Evolutionary conservation across 192 early-diverging fungal genomes (phyloP).

Genomic region (Umbelopsis vinacea): DNA sequence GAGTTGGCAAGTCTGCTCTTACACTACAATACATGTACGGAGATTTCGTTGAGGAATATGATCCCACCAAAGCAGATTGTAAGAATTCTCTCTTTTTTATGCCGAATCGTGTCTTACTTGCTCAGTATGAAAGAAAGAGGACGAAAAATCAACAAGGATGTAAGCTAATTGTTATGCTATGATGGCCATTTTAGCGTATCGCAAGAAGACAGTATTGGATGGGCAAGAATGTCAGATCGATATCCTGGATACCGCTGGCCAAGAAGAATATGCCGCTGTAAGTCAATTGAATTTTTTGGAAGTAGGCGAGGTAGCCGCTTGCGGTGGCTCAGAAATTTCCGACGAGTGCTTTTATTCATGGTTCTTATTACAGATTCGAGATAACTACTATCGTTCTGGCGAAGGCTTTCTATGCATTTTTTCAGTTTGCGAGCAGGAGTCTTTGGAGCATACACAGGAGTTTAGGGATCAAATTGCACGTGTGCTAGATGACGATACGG

Average conservation of each 20-base stretch:
- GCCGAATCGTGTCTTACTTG: neutral
- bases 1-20: conserved; percentile 86
- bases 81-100: conserved; percentile 18
- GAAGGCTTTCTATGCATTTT: conserved; percentile 87
- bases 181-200: conserved; percentile 52
- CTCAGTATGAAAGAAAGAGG: neutral
- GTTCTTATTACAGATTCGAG: conserved; percentile 60
- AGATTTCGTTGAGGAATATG: conserved; percentile 91
- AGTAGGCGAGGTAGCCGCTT: neutral
- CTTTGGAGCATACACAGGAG: conserved; percentile 77
- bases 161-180: neutral
- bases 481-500: conserved; percentile 78
- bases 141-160: neutral
- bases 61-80: conserved; percentile 87
- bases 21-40: conserved; percentile 90
- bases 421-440: conserved; percentile 77
- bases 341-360: neutral
- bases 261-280: conserved; percentile 88
- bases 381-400: conserved; percentile 82
- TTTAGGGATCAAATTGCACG: conserved; percentile 85
- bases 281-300: conserved; percentile 8
- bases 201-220: conserved; percentile 77
- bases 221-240: conserved; percentile 80
- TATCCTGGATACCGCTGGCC: conserved; percentile 85
- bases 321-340: neutral